phyloP scores from a whole-genome alignment of 768 basidiomycete genomes.

The Chalciporus pseudorubinellus region DNA sequence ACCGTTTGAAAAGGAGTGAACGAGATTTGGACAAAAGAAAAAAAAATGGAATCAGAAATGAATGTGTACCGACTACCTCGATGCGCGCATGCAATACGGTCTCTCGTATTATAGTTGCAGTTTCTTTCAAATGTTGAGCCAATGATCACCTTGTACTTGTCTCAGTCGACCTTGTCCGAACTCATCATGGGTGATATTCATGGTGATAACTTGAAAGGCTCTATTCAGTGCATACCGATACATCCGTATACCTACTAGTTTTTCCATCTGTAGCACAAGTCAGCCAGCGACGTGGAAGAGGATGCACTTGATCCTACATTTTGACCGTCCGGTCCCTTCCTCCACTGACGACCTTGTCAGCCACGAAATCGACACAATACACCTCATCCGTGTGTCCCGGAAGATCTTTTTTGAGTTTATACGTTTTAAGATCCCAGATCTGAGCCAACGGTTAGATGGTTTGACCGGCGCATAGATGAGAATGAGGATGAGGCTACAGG shows the following conservation, averaged over 20 bases:
- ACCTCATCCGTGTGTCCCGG: slow-evolving; percentile 98
- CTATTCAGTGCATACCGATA: too few relatives aligned
- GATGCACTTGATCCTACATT: slow-evolving; percentile 63
- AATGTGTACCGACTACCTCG: too few relatives aligned
- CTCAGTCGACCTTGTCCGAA: too few relatives aligned
- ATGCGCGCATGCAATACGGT: too few relatives aligned
- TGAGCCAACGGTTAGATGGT: background rate
- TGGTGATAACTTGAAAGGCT: background rate
- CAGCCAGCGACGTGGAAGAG: background rate
- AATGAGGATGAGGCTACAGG: too few relatives aligned
- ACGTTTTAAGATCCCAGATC: slow-evolving; percentile 97
- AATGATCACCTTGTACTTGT: slow-evolving; percentile 15
- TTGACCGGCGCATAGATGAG: background rate
- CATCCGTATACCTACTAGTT: slow-evolving; percentile 15
- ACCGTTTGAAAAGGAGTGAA: too few relatives aligned
- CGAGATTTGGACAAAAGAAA: too few relatives aligned
- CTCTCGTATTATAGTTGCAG: background rate
- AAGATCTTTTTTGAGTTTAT: slow-evolving; percentile 91
- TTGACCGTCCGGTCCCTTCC: slow-evolving; percentile 89
- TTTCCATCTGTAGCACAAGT: slow-evolving; percentile 27
- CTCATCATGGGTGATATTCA: background rate
- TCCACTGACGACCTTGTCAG: slow-evolving; percentile 98
- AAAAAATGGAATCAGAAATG: too few relatives aligned
- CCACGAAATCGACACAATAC: slow-evolving; percentile 98
- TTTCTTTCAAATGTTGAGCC: slow-evolving; percentile 13